A percentile compares a stretch with the other conserved stretches of the same genome.
These are phyloP conservation scores for Ascochyta lentis DNA, from an alignment of 2,329 filamentous ascomycete genomes.

Conservation along the genomic window DNA sequence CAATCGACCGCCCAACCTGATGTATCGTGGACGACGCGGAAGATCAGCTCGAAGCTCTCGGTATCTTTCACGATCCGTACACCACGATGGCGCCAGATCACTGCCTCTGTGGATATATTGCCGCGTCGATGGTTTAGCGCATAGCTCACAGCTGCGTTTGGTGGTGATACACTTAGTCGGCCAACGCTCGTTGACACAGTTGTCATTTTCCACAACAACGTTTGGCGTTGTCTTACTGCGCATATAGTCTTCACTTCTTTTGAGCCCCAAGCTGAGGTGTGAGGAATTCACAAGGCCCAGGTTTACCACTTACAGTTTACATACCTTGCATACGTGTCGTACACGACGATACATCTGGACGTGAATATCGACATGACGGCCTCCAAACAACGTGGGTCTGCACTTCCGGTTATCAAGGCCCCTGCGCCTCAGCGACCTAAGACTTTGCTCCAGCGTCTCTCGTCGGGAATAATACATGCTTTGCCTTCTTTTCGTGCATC, in stretches of 20 bases:
- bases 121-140: not conserved
- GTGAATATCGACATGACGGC: slow-evolving; percentile 1
- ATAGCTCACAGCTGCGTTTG: slow-evolving; percentile 1
- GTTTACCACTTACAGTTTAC: not conserved
- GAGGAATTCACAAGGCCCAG: not conserved
- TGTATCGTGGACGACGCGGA: not conserved
- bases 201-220: not conserved
- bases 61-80: not conserved
- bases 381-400: not conserved
- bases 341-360: not conserved
- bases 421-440: slow-evolving; percentile 16
- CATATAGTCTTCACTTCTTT: not conserved
- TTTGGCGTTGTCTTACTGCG: not conserved
- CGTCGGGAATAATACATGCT: slow-evolving; percentile 19
- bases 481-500: slow-evolving; percentile 13
- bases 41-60: not conserved
- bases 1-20: not conserved
- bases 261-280: not conserved
- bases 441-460: slow-evolving; percentile 25
- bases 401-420: not conserved
- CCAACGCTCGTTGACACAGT: not conserved
- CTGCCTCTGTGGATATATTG: not conserved
- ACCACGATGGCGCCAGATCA: not conserved
- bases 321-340: not conserved
- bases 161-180: not conserved